Evolutionary conservation across 1,139 yeast genomes (phyloP).

Genomic region (Pichia sp.): DNA sequence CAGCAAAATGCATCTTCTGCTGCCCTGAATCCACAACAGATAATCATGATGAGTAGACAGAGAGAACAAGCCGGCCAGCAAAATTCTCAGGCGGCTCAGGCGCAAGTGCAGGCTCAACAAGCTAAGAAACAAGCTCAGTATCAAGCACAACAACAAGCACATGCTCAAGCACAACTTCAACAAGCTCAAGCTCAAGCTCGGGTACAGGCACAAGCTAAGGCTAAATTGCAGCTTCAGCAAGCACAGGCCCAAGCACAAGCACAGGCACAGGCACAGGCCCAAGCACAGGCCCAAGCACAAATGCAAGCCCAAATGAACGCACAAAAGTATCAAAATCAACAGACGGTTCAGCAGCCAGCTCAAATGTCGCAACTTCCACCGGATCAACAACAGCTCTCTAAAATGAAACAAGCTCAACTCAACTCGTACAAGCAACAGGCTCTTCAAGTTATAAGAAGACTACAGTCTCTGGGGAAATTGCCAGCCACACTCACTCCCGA

Average conservation of each 20-base stretch:
- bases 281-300: constrained; percentile 14
- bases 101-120: constrained; percentile 13
- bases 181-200: constrained; percentile 9
- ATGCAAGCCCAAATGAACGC: constrained; percentile 13
- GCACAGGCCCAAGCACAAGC: constrained; percentile 19
- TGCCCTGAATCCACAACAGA: constrained; percentile 26
- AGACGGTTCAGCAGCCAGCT: background rate
- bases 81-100: background rate
- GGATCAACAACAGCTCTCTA: constrained; percentile 4
- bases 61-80: constrained; percentile 12
- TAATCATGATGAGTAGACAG: constrained; percentile 24
- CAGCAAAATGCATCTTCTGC: constrained; percentile 3
- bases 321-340: background rate
- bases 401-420: constrained; percentile 20
- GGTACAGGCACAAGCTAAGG: constrained; percentile 8
- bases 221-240: constrained; percentile 4
- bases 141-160: constrained; percentile 6
- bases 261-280: background rate
- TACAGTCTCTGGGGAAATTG: constrained; percentile 29
- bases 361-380: background rate
- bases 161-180: constrained; percentile 9
- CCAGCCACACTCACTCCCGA: constrained; percentile 29
- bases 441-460: constrained; percentile 28
- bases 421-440: constrained; percentile 32
- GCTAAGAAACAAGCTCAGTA: background rate